Evolutionary conservation across 2,329 filamentous ascomycete species (phyloP), one percentile per base, ranked within the genome.

Genomic region (Ophiosphaerella narmari): DNA sequence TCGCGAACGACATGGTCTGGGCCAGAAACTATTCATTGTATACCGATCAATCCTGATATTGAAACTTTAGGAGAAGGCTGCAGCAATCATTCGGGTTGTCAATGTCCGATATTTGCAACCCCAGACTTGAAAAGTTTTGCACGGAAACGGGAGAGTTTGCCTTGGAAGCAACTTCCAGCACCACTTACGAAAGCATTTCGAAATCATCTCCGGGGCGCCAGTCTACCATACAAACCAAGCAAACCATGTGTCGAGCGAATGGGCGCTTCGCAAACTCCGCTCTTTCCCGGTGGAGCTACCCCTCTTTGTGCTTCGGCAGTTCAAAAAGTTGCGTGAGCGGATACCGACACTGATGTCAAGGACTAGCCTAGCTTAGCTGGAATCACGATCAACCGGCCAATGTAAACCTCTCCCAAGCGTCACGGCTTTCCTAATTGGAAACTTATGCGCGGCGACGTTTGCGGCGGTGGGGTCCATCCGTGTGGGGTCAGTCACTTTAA

Each of bases 301-400:
- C 35, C 43, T 31, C 61, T 59, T 63, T 63, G 31, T 42, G 50
- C 11, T 42, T 67, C 64, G 65, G 63, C 65, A 66, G 62, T 65
- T 68, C 9, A 13, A 33, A 29, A 11, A 7, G 21, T 18, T 31
- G 26, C 14, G 9, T 24, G 34, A 21, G 41, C 39, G 14, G 39
- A 16, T 24, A 16, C 37, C 34, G 16, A 39, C 34, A n/a, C 34
- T 39, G 32, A 16, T 8, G 26, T 41, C 23, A 12, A 32, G 33
- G 8, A 24, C 31, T 32, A 32, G 35, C 7, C 26, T 11, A 29
- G 26, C 11, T 6, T 8, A 8, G 29, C 58, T 54, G 54, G 51
- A 44, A 11, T 18, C 47, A 50, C 52, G 23, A 35, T 39, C 48
- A 52, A 65, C 65, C 65, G 62, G 61, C 7, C 39, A 46, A 51